A percentile compares a stretch with the other conserved stretches of the same genome.
Conservation (phyloP, 495 filamentous ascomycete genomes). For the Penicillium egyptiacum region DNA sequence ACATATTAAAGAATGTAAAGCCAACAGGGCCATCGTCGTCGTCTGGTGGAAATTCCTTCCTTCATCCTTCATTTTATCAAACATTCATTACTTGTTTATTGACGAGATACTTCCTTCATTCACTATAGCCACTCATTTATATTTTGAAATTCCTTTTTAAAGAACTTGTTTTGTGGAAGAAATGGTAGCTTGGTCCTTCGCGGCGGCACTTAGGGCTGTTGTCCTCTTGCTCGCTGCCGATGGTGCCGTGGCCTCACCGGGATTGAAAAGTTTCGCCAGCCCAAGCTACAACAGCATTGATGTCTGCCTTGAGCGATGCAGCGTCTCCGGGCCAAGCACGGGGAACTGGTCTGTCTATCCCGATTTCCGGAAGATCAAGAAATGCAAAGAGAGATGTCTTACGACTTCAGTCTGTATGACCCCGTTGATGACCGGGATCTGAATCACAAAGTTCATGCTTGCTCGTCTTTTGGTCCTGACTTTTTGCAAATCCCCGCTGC, state of each 20-base stretch:
- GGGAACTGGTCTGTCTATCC: constrained; percentile 37
- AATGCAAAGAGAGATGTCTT: constrained; percentile 33
- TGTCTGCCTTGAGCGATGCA: constrained; percentile 34
- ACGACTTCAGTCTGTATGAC: constrained; percentile 33
- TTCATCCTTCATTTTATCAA: neutral
- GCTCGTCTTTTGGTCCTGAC: constrained; percentile 33
- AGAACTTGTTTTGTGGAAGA: neutral
- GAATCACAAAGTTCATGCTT: constrained; percentile 34
- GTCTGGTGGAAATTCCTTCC: neutral
- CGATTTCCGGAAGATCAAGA: constrained; percentile 22
- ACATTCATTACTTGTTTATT: neutral
- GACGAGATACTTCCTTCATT: neutral
- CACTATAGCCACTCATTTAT: neutral
- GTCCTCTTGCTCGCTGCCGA: neutral
- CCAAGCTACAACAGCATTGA: constrained; percentile 20
- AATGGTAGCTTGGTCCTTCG: neutral
- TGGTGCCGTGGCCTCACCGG: neutral
- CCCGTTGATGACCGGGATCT: constrained; percentile 26
- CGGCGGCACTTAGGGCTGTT: neutral
- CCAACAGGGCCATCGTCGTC: neutral
- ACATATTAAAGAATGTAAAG: neutral
- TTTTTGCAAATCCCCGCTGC: constrained; percentile 15
- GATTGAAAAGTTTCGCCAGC: constrained; percentile 11
- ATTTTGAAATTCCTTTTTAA: neutral
- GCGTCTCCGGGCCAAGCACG: constrained; percentile 28